These are phyloP conservation scores for Cladosporium sp. DNA, from an alignment of 2,329 filamentous ascomycete species.

Conservation along the genomic window DNA sequence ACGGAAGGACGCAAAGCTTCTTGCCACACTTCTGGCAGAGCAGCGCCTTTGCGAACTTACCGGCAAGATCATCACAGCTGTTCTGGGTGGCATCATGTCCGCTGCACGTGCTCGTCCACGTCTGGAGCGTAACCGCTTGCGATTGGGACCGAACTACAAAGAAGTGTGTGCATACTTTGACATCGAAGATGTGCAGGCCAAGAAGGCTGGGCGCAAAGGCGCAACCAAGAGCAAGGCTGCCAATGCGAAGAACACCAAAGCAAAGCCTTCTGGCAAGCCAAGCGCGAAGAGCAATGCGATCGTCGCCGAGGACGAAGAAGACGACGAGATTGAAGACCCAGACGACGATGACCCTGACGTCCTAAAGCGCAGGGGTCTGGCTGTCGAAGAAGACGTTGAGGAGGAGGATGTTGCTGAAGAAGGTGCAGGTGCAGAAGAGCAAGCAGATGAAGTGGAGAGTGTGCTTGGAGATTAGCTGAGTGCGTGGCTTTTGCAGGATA, in stretches of 20 bases:
- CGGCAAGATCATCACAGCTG: conserved; percentile 78
- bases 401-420: conserved; percentile 46
- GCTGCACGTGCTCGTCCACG: conserved; percentile 65
- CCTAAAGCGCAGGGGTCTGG: conserved; percentile 26
- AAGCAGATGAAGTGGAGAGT: conserved; percentile 45
- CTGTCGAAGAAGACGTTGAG: conserved; percentile 30
- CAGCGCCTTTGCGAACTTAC: conserved; percentile 83
- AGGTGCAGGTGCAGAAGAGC: conserved; percentile 45
- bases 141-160: conserved; percentile 80
- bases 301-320: conserved; percentile 42
- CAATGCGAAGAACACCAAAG: conserved; percentile 26
- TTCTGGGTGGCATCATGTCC: conserved; percentile 74
- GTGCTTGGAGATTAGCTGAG: conserved; percentile 39
- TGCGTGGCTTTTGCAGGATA: not conserved
- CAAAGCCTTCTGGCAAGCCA: conserved; percentile 41
- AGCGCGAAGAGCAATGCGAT: conserved; percentile 44
- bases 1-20: conserved; percentile 60
- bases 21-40: conserved; percentile 69
- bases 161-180: conserved; percentile 82
- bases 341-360: conserved; percentile 39
- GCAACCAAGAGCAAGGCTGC: conserved; percentile 36
- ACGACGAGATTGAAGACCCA: conserved; percentile 43
- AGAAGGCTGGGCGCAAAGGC: conserved; percentile 45
- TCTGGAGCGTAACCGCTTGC: conserved; percentile 75
- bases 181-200: conserved; percentile 56